Evolutionary conservation across 2,329 filamentous ascomycete species (phyloP).

Genomic region (Davidsoniella neocaledoniae): DNA sequence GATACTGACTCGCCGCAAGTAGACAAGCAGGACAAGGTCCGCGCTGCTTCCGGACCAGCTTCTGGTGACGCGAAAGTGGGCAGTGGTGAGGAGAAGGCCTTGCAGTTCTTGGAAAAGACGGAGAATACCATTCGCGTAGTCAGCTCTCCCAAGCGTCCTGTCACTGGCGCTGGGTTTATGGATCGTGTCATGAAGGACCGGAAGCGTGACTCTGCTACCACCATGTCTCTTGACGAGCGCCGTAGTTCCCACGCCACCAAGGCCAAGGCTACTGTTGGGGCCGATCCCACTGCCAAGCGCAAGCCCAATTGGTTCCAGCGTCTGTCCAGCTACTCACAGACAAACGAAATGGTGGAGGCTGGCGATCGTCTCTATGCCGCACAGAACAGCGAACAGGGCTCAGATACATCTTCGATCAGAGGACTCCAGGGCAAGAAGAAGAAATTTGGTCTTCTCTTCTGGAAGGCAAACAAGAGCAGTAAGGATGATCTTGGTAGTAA

Average conservation of each 20-base stretch:
- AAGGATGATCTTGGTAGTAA: neutral
- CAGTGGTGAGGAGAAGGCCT: constrained; percentile 17
- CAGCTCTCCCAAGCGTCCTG: constrained; percentile 25
- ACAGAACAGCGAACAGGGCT: neutral
- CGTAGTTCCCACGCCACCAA: neutral
- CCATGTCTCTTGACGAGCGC: neutral
- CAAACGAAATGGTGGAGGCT: constrained; percentile 5
- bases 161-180: constrained; percentile 9
- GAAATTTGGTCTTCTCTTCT: constrained; percentile 37
- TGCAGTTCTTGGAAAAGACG: constrained; percentile 29
- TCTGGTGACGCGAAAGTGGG: neutral
- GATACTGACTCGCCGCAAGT: constrained; percentile 1
- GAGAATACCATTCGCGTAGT: constrained; percentile 39
- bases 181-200: constrained; percentile 10
- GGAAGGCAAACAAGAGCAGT: constrained; percentile 29
- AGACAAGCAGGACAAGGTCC: constrained; percentile 1
- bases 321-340: constrained; percentile 10
- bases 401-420: constrained; percentile 8
- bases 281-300: constrained; percentile 22
- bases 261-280: constrained; percentile 11
- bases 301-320: constrained; percentile 36
- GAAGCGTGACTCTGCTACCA: constrained; percentile 6
- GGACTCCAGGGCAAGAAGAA: constrained; percentile 27
- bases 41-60: constrained; percentile 2
- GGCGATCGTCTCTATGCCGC: constrained; percentile 2